Evolutionary conservation across 139 green algal genomes (phyloP), one percentile per base, ranked within the genome.

Genomic region (Micromonas commoda): DNA sequence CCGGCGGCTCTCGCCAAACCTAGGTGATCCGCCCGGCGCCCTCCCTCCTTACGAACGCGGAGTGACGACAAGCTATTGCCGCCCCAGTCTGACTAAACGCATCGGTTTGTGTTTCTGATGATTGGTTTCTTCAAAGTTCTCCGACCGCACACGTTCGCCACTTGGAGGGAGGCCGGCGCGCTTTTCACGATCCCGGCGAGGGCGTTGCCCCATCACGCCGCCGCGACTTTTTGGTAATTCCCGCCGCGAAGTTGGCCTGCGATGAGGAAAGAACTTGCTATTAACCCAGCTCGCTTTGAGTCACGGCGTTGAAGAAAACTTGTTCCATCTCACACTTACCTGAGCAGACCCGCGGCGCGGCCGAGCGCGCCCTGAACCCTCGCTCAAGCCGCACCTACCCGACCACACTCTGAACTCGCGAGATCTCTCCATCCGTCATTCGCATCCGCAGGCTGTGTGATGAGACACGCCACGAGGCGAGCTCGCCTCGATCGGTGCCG

Each of bases 281-380:
- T 63, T 53, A 75, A 75, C 68, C 68, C 68, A 75, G 68, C 68
- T 75, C 68, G 68, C 68, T 75, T 75, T 61, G 68, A 75, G 68
- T 37, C 68, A 38, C 34, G 68, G 68, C 68, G n/a, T 61, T 75
- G 68, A 75, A 75, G 68, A 75, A 32, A 61, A 61, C 37, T 75
- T 61, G 66, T 73, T 75, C 37, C 68, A 61, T 61, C 28, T n/a
- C 53, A 75, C 68, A 75, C 34, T 75, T 61, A 37, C 31, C 68
- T 75, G 68, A 75, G 68, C 68, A 39, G 53, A 29, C 23, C 13
- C 64, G 64, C 13, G 4, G 26, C 26, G 26, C 13, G 64, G 13
- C 26, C 26, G 4, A 26, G 64, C 13, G 24, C 13, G 64, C 3
- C 32, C 26, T n/a, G n/a, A n/a, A n/a, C n/a, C n/a, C n/a, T n/a